Percentiles rank a stretch among this genome's conserved stretches.
Conservation (phyloP, 805 yeast genomes). For the Cyberlindnera maritima region DNA sequence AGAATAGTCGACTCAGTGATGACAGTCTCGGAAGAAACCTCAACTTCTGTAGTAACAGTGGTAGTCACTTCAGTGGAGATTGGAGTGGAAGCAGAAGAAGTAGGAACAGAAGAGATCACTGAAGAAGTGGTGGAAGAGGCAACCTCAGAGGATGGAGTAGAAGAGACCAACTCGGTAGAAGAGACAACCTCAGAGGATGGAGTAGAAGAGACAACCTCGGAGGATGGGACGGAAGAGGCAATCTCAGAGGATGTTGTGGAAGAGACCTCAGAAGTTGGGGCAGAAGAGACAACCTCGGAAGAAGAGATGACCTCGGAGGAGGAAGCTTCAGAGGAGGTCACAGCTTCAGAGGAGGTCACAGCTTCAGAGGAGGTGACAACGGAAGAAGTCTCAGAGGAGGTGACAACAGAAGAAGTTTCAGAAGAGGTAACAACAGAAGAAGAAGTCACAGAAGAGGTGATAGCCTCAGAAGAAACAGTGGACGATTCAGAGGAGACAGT, state of each 20-base stretch:
- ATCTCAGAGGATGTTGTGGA: not conserved
- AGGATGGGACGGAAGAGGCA: too few species aligned
- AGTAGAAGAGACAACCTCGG: not conserved
- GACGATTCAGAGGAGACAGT: conserved; percentile 3
- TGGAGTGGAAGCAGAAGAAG: not conserved
- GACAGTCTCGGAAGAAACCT: not conserved
- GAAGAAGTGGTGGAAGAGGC: not conserved
- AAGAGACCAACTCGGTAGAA: too few species aligned
- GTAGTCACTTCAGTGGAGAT: not conserved
- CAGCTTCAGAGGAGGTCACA: not conserved
- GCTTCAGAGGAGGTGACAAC: not conserved
- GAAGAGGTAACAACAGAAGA: not conserved
- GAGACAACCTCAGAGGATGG: not conserved
- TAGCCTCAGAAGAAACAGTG: not conserved
- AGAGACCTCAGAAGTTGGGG: not conserved
- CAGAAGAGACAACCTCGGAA: not conserved
- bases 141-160: not conserved
- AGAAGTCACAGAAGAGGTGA: not conserved
- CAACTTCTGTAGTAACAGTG: not conserved
- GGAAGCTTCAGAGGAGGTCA: not conserved
- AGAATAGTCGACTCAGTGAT: not conserved
- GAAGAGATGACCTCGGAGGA: not conserved
- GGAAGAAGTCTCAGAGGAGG: not conserved
- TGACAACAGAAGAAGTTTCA: conserved; percentile 1
- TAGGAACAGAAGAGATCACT: not conserved